These are phyloP conservation scores for Spongispora temasekensis DNA, from an alignment of 1,284 basidiomycete species.

Conservation along the genomic window DNA sequence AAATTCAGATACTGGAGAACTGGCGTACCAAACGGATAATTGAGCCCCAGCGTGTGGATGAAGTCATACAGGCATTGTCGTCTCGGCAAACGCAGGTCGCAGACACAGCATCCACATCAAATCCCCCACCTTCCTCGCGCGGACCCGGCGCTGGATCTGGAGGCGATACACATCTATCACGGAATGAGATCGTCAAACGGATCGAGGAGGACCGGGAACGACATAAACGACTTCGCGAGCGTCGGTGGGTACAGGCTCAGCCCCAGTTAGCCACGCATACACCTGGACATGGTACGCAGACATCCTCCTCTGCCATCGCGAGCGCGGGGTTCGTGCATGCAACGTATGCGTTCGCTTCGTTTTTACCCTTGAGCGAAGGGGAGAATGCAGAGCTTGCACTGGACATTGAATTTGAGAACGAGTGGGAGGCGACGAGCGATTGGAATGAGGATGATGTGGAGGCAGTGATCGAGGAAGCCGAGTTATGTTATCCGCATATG, in stretches of 20 bases:
- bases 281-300: slow-evolving; percentile 1
- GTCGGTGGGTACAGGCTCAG: slow-evolving; percentile 86
- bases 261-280: slow-evolving; percentile 12
- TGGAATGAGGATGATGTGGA: not conserved
- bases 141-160: not conserved
- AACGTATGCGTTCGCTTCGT: not conserved
- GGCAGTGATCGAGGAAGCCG: not conserved
- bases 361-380: not conserved
- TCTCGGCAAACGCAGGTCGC: no score
- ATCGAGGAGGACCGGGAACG: slow-evolving; percentile 96
- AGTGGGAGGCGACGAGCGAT: not conserved
- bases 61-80: not conserved
- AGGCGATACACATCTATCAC: slow-evolving; percentile 44
- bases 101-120: not conserved
- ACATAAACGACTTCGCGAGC: slow-evolving; percentile 90
- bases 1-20: not conserved
- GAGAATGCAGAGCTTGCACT: not conserved
- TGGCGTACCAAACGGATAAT: not conserved
- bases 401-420: not conserved
- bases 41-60: not conserved
- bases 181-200: slow-evolving; percentile 76
- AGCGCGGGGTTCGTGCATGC: not conserved
- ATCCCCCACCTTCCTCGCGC: slow-evolving; percentile 11
- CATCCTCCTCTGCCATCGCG: not conserved
- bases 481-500: not conserved